Percentiles rank a stretch among this genome's conserved stretches.
These are phyloP conservation scores for Colletotrichum godetiae DNA, from an alignment of 2,329 filamentous ascomycete species.

Conservation along the genomic window DNA sequence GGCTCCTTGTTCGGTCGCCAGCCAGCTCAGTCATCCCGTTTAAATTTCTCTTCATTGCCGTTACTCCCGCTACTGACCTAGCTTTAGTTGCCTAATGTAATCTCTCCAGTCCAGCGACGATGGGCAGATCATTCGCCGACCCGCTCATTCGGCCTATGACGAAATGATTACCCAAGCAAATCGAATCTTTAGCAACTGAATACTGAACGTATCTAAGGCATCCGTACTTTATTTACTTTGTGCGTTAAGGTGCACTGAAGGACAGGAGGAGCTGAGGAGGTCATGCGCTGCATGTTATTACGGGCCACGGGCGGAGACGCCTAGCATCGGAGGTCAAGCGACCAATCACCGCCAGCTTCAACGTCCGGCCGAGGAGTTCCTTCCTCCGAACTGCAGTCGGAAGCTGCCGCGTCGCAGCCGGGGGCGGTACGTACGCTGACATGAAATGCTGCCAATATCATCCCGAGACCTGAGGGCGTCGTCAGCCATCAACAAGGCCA, in stretches of 20 bases:
- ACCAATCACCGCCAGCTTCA: constrained; percentile 15
- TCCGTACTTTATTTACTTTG: too few relatives aligned
- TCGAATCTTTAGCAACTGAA: not conserved
- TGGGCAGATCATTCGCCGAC: constrained; percentile 14
- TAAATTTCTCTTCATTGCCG: not conserved
- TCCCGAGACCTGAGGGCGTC: constrained; percentile 30
- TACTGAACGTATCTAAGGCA: not conserved
- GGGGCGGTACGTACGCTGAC: not conserved
- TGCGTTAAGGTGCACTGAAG: not conserved
- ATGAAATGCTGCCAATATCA: not conserved
- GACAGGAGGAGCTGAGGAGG: not conserved
- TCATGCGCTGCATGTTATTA: not conserved
- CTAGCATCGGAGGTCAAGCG: not conserved
- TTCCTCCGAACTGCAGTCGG: constrained; percentile 12
- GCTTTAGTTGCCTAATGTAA: not conserved
- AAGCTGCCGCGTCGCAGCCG: not conserved
- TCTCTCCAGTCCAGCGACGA: not conserved
- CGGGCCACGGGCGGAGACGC: constrained; percentile 4
- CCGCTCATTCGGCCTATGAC: constrained; percentile 14
- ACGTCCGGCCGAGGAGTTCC: constrained; percentile 25
- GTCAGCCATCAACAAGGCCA: not conserved
- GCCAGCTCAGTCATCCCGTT: constrained; percentile 2
- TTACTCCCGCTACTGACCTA: not conserved
- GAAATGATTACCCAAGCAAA: not conserved
- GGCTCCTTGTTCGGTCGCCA: not conserved